Conservation (phyloP, 2,329 filamentous ascomycete species). For the Pestalotiopsis sp. region DNA sequence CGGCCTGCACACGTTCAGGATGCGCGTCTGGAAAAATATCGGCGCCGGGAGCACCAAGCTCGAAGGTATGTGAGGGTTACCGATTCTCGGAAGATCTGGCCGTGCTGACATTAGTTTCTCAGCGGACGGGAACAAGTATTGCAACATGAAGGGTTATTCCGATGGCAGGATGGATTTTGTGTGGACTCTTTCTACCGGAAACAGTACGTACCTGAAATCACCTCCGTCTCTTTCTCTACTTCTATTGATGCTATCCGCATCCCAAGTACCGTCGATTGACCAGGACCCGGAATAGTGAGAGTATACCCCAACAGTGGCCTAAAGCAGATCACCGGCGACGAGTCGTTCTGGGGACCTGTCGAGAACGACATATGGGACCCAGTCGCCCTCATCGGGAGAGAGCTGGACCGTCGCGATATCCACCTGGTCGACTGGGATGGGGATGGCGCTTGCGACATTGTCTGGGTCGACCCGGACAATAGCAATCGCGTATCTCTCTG, state of each 20-base stretch:
- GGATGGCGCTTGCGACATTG: conserved; percentile 37
- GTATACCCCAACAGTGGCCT: conserved; percentile 18
- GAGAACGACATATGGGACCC: conserved; percentile 19
- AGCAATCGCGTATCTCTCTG: conserved; percentile 26
- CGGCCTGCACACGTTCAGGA: conserved; percentile 16
- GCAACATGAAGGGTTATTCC: conserved; percentile 30
- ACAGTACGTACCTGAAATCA: neutral
- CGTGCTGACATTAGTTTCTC: neutral
- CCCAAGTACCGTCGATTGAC: neutral
- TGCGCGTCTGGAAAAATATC: conserved; percentile 24
- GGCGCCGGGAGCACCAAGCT: conserved; percentile 22
- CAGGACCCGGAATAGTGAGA: neutral
- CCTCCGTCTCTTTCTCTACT: neutral
- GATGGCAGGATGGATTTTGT: conserved; percentile 27
- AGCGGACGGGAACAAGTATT: conserved; percentile 30
- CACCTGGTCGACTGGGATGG: conserved; percentile 40
- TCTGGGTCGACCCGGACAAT: conserved; percentile 30
- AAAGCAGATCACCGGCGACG: neutral
- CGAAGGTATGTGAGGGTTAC: conserved; percentile 14
- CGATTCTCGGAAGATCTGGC: neutral
- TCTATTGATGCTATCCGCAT: neutral
- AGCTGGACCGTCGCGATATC: conserved; percentile 29
- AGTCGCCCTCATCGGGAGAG: neutral
- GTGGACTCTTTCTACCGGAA: conserved; percentile 21
- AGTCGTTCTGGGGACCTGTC: conserved; percentile 18